These are phyloP conservation scores for Stagonosporopsis tanaceti DNA, from an alignment of 2,329 filamentous ascomycete genomes.

Conservation along the genomic window DNA sequence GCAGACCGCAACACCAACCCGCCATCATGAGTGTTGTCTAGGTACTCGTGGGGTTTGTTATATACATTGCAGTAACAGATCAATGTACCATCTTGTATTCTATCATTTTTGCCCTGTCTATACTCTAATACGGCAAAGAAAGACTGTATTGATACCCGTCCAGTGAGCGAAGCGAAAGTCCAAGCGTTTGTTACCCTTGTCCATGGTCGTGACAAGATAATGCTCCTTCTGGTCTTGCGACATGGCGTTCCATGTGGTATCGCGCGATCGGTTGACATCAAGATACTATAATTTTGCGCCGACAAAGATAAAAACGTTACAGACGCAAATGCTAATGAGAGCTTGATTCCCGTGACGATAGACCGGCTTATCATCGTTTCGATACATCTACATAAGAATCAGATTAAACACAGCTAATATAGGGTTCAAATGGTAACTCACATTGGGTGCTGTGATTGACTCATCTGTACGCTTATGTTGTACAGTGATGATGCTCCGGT, in stretches of 20 bases:
- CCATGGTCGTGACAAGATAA: not conserved
- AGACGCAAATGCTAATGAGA: not conserved
- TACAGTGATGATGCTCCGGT: not conserved
- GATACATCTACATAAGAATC: not conserved
- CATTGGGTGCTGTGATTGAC: not conserved
- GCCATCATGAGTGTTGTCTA: conserved; percentile 2
- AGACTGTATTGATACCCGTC: no score
- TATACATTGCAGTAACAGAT: not conserved
- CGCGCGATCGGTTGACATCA: no score
- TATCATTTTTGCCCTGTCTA: not conserved
- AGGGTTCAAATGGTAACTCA: no score
- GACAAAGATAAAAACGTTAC: not conserved
- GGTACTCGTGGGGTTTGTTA: not conserved
- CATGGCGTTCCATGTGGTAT: no score
- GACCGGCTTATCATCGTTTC: not conserved
- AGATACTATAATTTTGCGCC: not conserved
- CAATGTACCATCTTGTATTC: no score
- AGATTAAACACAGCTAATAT: no score
- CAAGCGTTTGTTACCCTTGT: not conserved
- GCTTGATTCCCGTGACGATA: not conserved
- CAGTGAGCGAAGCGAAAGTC: no score
- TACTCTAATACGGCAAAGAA: no score
- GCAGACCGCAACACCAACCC: conserved; percentile 7
- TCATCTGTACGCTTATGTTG: not conserved
- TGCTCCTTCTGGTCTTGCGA: not conserved